phyloP scores from a whole-genome alignment of 805 yeast species.

The Ogataea neopini region DNA sequence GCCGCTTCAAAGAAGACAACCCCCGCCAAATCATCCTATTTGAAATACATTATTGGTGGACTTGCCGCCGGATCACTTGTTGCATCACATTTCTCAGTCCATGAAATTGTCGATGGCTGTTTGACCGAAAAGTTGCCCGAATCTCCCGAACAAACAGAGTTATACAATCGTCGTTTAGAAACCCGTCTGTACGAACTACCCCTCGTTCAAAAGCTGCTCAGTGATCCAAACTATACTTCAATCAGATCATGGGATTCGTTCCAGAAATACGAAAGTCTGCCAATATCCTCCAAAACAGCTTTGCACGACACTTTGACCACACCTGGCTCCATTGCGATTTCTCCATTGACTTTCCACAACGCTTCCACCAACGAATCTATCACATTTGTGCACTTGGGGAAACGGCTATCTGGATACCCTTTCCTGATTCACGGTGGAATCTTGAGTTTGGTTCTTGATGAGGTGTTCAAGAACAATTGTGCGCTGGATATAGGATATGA shows the following conservation, averaged over 20 bases:
- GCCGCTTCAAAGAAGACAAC: too few relatives aligned
- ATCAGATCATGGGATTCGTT: constrained; percentile 45
- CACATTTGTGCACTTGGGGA: constrained; percentile 74
- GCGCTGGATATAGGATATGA: constrained; percentile 27
- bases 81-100: constrained; percentile 31
- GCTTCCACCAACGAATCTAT: constrained; percentile 57
- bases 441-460: constrained; percentile 77
- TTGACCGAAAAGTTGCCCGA: constrained; percentile 25
- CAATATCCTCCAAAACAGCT: constrained; percentile 32
- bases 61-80: constrained; percentile 30
- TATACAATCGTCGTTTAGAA: constrained; percentile 41
- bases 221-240: constrained; percentile 40
- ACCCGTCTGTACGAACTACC: constrained; percentile 49
- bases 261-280: constrained; percentile 40
- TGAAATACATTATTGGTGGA: constrained; percentile 18
- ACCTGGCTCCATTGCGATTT: constrained; percentile 79
- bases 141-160: constrained; percentile 22
- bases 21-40: neutral
- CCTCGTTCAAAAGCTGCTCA: constrained; percentile 48
- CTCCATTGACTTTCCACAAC: constrained; percentile 69
- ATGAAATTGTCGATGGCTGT: constrained; percentile 27
- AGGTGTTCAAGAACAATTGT: constrained; percentile 52
- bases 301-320: constrained; percentile 53
- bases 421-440: constrained; percentile 88
- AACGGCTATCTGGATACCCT: constrained; percentile 82